Percentiles rank a stretch among this genome's conserved stretches.
Conservation (phyloP, 257 asterid genomes). For the Echium plantagineum region DNA sequence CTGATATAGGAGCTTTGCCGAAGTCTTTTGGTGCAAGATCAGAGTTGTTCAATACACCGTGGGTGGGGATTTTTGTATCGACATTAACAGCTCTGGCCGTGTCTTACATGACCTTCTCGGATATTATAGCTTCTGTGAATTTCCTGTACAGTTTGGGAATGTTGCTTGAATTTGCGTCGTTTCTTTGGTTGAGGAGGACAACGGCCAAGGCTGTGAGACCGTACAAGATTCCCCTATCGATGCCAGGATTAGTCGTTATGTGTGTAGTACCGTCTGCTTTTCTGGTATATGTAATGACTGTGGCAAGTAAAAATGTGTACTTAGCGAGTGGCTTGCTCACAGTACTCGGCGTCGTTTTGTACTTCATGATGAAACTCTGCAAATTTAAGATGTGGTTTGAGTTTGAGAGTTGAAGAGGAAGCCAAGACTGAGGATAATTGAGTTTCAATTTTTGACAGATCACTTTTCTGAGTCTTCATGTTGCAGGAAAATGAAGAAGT, state of each 20-base stretch:
- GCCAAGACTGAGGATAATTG: background rate
- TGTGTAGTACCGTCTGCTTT: conserved; percentile 52
- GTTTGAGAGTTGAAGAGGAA: conserved; percentile 20
- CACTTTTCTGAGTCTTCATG: background rate
- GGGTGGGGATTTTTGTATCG: conserved; percentile 57
- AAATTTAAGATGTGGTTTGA: conserved; percentile 35
- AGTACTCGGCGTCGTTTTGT: conserved; percentile 41
- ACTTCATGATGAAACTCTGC: conserved; percentile 48
- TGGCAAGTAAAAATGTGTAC: conserved; percentile 42
- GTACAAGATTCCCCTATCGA: conserved; percentile 40
- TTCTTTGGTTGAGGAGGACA: conserved; percentile 56
- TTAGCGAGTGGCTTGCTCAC: conserved; percentile 44
- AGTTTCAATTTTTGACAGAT: background rate
- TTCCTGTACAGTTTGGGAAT: conserved; percentile 65
- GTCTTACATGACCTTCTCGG: conserved; percentile 45
- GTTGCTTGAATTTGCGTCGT: conserved; percentile 62
- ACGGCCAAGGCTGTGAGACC: conserved; percentile 44
- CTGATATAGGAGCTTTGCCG: conserved; percentile 41
- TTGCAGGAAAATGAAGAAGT: background rate
- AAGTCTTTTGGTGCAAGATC: conserved; percentile 29
- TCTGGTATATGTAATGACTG: conserved; percentile 44
- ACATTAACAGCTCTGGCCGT: conserved; percentile 38
- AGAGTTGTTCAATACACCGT: conserved; percentile 60
- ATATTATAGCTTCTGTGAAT: conserved; percentile 48
- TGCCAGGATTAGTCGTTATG: conserved; percentile 37